Evolutionary conservation across 148 eudicot species (phyloP).

Genomic region (Nyssa sinensis): DNA sequence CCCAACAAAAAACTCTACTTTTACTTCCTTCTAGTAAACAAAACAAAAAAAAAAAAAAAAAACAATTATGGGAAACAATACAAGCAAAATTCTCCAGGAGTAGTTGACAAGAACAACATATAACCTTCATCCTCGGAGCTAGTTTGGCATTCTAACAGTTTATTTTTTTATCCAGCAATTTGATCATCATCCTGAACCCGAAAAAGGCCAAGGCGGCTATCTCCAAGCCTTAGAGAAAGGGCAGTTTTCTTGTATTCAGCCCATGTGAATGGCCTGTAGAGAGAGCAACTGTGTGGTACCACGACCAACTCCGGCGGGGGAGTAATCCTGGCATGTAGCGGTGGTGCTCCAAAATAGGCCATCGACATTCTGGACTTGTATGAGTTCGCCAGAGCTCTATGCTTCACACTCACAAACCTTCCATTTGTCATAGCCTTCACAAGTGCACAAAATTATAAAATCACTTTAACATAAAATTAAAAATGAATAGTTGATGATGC

Average conservation of each 20-base stretch:
- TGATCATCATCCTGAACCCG: conserved; percentile 7
- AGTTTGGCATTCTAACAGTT: not conserved
- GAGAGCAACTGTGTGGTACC: conserved; percentile 1
- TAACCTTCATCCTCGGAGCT: not conserved
- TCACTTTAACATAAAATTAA: no score
- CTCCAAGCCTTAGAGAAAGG: conserved; percentile 26
- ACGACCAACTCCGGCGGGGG: conserved; percentile 13
- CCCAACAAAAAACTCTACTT: no score
- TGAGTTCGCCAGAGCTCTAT: conserved; percentile 35
- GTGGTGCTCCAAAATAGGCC: conserved; percentile 35
- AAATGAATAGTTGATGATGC: no score
- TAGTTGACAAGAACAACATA: no score
- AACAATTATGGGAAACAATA: not conserved
- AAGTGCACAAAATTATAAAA: not conserved
- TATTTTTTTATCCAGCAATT: not conserved
- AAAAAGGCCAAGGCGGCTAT: conserved; percentile 30
- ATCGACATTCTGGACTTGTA: conserved; percentile 30
- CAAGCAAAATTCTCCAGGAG: conserved; percentile 5
- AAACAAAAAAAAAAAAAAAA: no score
- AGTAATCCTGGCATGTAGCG: conserved; percentile 22
- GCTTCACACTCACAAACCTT: conserved; percentile 41
- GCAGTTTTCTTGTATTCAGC: conserved; percentile 36
- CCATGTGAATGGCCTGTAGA: conserved; percentile 41
- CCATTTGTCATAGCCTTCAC: conserved; percentile 46
- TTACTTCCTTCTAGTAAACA: no score